Evolutionary conservation across 2,329 filamentous ascomycete genomes (phyloP), one percentile per base, ranked within the genome.

Genomic region (Trichoderma endophyticum): DNA sequence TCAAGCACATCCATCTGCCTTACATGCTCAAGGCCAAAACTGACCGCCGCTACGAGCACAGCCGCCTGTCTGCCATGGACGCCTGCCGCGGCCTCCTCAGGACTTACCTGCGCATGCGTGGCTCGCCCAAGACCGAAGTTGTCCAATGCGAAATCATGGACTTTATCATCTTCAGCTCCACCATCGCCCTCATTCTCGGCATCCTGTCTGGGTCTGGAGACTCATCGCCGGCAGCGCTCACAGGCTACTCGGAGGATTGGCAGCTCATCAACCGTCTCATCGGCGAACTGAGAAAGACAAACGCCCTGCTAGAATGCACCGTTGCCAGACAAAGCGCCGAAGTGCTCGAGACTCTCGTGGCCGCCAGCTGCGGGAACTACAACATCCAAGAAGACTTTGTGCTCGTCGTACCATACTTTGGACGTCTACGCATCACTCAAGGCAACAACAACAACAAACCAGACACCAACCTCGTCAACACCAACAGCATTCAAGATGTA

Each of bases 161-260:
- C 72, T 87, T 86, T 64, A 78, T 83, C 66, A 81, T 81, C 2
- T 86, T 87, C 73, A 85, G 79, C 1, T 81, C 82, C 4, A 81
- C 83, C 15, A 81, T 86, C 74, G 77, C 86, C 1, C 74, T 87
- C 5, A 75, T 83, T 3, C 76, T 85, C 39, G 82, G 85, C 67
- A 74, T 85, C 15, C 77, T 84, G 56, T 80, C 57, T 8, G 62
- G 56, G 4, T 14, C 21, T 1, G 30, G n/a, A 9, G 57, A 32
- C 0, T 21, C 26, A 18, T 54, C 66, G 7, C 79, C 28, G 0
- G 8, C n/a, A 15, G n/a, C 56, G 1, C 34, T 56, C 12, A 39
- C 39, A 12, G 39, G 61, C 4, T 26, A 28, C 26, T 28, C 61
- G 4, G 72, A 73, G 9, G 72, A 73, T 15, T 66, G 59, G 54